Conservation (phyloP, 768 basidiomycete genomes). For the Pulveroboletus sp. region DNA sequence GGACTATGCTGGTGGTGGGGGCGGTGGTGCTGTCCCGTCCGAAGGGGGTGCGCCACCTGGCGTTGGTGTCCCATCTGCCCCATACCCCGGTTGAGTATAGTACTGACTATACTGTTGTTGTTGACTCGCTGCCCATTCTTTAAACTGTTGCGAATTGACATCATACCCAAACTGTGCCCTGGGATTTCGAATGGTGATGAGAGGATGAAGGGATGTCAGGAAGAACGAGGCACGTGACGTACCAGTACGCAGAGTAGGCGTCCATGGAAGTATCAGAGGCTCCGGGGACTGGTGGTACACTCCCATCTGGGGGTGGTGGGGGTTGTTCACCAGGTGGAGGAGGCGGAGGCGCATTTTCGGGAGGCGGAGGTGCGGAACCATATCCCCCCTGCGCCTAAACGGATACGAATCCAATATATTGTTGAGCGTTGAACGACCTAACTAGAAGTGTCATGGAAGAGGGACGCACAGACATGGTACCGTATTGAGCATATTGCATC, state of each 20-base stretch:
- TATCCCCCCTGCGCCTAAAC: slow-evolving; percentile 30
- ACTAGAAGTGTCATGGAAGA: not conserved
- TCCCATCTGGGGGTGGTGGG: slow-evolving; percentile 51
- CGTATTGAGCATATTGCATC: slow-evolving; percentile 74
- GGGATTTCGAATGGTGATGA: not conserved
- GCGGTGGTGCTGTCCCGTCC: slow-evolving; percentile 18
- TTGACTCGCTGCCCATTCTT: slow-evolving; percentile 67
- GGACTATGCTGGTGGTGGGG: slow-evolving; percentile 25
- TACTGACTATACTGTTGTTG: slow-evolving; percentile 76
- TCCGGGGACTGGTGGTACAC: slow-evolving; percentile 43
- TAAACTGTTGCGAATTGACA: slow-evolving; percentile 78
- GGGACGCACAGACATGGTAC: slow-evolving; percentile 50
- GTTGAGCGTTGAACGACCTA: not conserved
- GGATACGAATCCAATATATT: slow-evolving; percentile 1
- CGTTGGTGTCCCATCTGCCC: slow-evolving; percentile 11
- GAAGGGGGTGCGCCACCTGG: slow-evolving; percentile 27
- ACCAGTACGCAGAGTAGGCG: slow-evolving; percentile 63
- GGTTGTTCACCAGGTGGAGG: slow-evolving; percentile 52
- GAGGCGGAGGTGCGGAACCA: slow-evolving; percentile 37
- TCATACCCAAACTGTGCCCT: slow-evolving; percentile 89
- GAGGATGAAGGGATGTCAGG: not conserved
- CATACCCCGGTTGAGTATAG: slow-evolving; percentile 61
- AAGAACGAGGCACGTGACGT: slow-evolving; percentile 23
- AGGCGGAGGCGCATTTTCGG: slow-evolving; percentile 39
- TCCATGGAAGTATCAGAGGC: slow-evolving; percentile 42